These are phyloP conservation scores for Penicillium daleae DNA, from an alignment of 495 filamentous ascomycete genomes.

Conservation along the genomic window DNA sequence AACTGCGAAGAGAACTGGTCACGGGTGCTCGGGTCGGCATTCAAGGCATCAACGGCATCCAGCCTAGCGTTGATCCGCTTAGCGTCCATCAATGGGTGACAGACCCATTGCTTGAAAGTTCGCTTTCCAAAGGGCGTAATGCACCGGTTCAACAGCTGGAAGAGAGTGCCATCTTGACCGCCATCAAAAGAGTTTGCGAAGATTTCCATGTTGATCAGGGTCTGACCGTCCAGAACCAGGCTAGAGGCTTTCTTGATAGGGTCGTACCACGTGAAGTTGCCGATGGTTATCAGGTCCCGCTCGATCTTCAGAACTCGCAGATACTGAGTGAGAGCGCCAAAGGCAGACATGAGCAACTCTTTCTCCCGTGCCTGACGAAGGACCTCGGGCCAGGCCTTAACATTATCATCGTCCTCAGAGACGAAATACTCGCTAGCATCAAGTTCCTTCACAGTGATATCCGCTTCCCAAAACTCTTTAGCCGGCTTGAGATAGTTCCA, in stretches of 20 bases:
- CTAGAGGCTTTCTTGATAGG: conserved; percentile 93
- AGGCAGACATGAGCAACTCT: conserved; percentile 86
- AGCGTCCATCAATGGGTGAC: conserved; percentile 88
- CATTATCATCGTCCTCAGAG: conserved; percentile 59
- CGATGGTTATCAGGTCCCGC: conserved; percentile 81
- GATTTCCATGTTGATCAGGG: conserved; percentile 94
- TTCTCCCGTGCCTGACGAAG: conserved; percentile 76
- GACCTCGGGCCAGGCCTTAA: conserved; percentile 78
- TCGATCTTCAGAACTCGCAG: conserved; percentile 88
- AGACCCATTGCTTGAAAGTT: conserved; percentile 96
- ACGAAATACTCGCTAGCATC: conserved; percentile 82
- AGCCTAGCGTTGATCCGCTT: conserved; percentile 89
- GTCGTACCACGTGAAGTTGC: conserved; percentile 90
- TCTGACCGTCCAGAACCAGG: conserved; percentile 93
- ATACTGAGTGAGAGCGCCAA: conserved; percentile 89
- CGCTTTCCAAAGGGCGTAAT: conserved; percentile 97
- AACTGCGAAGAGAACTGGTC: conserved; percentile 85
- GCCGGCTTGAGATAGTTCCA: conserved; percentile 91
- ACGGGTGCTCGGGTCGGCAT: conserved; percentile 74
- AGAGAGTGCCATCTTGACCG: conserved; percentile 80
- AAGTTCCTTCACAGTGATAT: conserved; percentile 79
- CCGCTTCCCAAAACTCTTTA: conserved; percentile 91
- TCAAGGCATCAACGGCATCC: conserved; percentile 92
- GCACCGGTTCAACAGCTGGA: conserved; percentile 88
- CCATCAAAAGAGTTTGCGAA: conserved; percentile 95